Percentiles rank a stretch among this genome's conserved stretches.
Evolutionary conservation across 352 stramenopile species (phyloP).

Genomic region (Globisporangium perplexum): DNA sequence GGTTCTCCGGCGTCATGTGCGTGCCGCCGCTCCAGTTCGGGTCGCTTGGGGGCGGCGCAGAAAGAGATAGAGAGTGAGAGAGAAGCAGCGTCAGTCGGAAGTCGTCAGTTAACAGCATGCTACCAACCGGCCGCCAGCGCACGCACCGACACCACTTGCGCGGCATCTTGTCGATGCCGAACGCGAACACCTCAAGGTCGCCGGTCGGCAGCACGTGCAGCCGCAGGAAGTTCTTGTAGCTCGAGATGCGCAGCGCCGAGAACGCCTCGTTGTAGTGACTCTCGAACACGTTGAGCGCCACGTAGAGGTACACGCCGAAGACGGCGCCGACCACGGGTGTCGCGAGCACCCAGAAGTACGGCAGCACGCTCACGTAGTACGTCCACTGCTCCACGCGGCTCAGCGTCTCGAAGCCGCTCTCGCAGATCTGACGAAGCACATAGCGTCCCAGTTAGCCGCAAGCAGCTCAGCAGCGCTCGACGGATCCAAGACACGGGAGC

Average conservation of each 20-base stretch:
- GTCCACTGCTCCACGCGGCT: conserved; percentile 68
- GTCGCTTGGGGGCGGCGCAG: conserved; percentile 39
- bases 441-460: not conserved
- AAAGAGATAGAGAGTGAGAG: too few relatives aligned
- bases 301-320: conserved; percentile 82
- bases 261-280: conserved; percentile 90
- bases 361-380: conserved; percentile 81
- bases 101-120: too few relatives aligned
- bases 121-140: too few relatives aligned
- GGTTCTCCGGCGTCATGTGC: conserved; percentile 43
- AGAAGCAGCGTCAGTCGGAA: not conserved
- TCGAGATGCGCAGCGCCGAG: conserved; percentile 79
- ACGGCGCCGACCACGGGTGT: conserved; percentile 76
- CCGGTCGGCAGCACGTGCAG: conserved; percentile 71
- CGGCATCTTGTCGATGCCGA: conserved; percentile 89
- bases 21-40: conserved; percentile 67
- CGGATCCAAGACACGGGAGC: not conserved
- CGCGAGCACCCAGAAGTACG: conserved; percentile 86
- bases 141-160: conserved; percentile 72
- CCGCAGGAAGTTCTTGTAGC: conserved; percentile 88
- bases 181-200: conserved; percentile 74
- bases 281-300: conserved; percentile 79
- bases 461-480: not conserved
- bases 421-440: conserved; percentile 42
- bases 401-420: conserved; percentile 47